Base-by-base conservation (phyloP, 305 asterid species). In the Solanum hybrid region DNA sequence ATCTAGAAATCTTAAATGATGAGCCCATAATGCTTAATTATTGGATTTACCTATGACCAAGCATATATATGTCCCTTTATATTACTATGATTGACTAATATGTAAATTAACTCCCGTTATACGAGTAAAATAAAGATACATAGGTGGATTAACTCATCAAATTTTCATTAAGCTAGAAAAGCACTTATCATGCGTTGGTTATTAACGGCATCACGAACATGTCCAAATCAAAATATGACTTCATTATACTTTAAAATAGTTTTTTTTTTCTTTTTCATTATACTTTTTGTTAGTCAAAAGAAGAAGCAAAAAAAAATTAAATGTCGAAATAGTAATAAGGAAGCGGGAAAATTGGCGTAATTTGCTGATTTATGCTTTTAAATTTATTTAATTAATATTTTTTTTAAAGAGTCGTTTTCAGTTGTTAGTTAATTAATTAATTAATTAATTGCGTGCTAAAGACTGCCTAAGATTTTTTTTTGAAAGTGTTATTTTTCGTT, bases 321-420 rank as follows among this genome's bases (percentile, higher is more conserved):
- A 84, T 32, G 31, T 14, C 10, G 12, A 29, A 13, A 11, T n/a
- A 75, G 45, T 11, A 35, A 64, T 22, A 64, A 64, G 12, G 1
- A 64, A 64, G 60, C 88, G 91, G 81, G n/a, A 11, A 81, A 88
- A 17, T 42, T 26, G 86, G 91, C 90, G 91, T 81, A 89, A 90
- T 90, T 90, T 90, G 91, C 91, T 90, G 88, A 9, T 72, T 31
- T 86, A 40, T 11, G 13, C 69, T 66, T 89, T 37, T 13, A 17
- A 26, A 37, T 2, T n/a, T 6, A 12, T 73, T 73, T 6, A 11
- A 0, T 60, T 60, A 60, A 19, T 78, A 19, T 56, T 6, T 45
- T 31, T 27, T 2, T 2, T 29, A 24, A 29, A 22, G 19, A 80
- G 78, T 87, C 75, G 1, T 87, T 40, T 82, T 89, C 86, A 34